Evolutionary conservation across 176 grass and related monocot genomes (phyloP), one percentile per base, ranked within the genome.

Genomic region (Zoysia pacifica): DNA sequence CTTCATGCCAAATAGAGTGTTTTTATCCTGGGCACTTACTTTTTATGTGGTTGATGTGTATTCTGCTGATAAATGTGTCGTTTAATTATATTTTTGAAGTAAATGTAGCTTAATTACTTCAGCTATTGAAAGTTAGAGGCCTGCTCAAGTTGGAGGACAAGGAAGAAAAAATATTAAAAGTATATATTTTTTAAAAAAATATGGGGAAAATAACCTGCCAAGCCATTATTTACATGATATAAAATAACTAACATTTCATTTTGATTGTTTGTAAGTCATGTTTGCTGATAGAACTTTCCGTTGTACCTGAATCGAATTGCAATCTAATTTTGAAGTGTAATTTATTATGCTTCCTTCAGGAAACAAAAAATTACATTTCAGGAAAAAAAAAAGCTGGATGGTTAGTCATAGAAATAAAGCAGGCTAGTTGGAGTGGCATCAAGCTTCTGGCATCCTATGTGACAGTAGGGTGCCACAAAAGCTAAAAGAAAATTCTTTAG

Each of bases 211-310:
- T 7, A 4, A 10, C 62, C 41, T 59, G 15, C n/a, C 67, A 18
- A 59, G n/a, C 40, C 35, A 53, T 45, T 65, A 3, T 65, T 39
- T 78, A 14, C 8, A 58, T 20, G 46, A 73, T 65, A n/a, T 62
- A n/a, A 55, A 73, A 45, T 45, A 82, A 74, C 44, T 18, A 42
- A 62, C 50, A 62, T 68, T 9, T 71, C 48, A 42, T 7, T 9
- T 73, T 67, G 11, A 42, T 70, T 62, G 6, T 58, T 71, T 44
- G 48, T n/a, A 55, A 10, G 9, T 69, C 14, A 54, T 14, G 43
- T 61, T 42, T 38, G 49, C 59, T 77, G 15, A 39, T 55, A 56
- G 72, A 54, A 52, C 79, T 60, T 59, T 54, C 58, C 16, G 11
- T 58, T 49, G 48, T 49, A 7, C 12, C 11, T 2, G 2, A n/a